These are phyloP conservation scores for Endotrypanum monterogeii DNA, from an alignment of 208 protist genomes.

Conservation along the genomic window DNA sequence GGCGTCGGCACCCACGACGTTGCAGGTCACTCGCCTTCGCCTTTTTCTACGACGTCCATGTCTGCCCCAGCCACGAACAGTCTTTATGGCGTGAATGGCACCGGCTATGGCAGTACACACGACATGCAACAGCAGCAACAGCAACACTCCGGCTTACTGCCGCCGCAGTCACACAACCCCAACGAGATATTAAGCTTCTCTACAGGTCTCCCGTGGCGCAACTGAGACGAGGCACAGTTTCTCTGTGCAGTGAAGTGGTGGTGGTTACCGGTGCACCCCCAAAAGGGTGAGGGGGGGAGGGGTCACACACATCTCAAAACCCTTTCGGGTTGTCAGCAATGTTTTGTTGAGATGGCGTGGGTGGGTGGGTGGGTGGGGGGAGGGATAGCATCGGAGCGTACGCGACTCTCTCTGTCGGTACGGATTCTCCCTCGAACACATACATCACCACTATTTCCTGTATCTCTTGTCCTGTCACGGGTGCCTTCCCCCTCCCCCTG, in stretches of 20 bases:
- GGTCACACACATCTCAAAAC: background rate
- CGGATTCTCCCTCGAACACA: too few species aligned
- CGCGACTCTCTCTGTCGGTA: background rate
- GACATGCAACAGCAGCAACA: conserved; percentile 10
- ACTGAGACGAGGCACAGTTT: conserved; percentile 6
- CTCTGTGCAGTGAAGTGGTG: background rate
- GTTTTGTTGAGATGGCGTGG: background rate
- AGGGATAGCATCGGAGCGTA: background rate
- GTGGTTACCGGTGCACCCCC: background rate
- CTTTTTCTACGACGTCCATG: conserved; percentile 31
- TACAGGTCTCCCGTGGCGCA: conserved; percentile 27
- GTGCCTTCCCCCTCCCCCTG: background rate
- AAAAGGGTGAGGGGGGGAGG: too few species aligned
- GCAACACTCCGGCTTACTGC: conserved; percentile 13
- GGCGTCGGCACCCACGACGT: conserved; percentile 20
- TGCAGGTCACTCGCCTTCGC: conserved; percentile 19
- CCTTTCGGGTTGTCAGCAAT: background rate
- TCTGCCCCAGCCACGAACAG: conserved; percentile 1
- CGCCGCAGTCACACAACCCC: conserved; percentile 22
- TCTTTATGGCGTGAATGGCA: conserved; percentile 22
- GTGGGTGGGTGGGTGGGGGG: background rate
- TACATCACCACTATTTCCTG: too few species aligned
- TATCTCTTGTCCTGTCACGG: background rate
- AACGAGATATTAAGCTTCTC: conserved; percentile 31
- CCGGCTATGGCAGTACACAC: background rate